Percentiles rank a stretch among this genome's conserved stretches.
phyloP scores from a whole-genome alignment of 305 asterid species.

The Petunia hybrid region DNA sequence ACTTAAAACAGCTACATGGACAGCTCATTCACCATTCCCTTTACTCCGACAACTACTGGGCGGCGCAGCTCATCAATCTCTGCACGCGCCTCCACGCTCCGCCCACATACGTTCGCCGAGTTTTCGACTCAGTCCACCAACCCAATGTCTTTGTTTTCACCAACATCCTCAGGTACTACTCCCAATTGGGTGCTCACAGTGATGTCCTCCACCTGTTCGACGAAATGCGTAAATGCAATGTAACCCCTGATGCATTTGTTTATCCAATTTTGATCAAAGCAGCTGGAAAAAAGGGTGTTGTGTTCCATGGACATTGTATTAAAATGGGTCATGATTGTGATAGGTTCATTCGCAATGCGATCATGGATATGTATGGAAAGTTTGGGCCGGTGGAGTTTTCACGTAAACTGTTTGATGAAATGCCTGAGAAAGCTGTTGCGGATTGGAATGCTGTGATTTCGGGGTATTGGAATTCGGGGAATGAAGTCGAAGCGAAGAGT shows the following conservation, averaged over 20 bases:
- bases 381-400: slow-evolving; percentile 66
- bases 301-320: slow-evolving; percentile 57
- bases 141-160: slow-evolving; percentile 57
- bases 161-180: slow-evolving; percentile 56
- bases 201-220: slow-evolving; percentile 49
- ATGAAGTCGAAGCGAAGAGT: slow-evolving; percentile 50
- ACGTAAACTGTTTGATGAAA: slow-evolving; percentile 71
- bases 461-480: slow-evolving; percentile 75
- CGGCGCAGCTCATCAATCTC: slow-evolving; percentile 51
- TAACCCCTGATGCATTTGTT: slow-evolving; percentile 56
- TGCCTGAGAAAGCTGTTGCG: slow-evolving; percentile 51
- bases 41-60: slow-evolving; percentile 51
- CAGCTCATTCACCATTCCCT: slow-evolving; percentile 59
- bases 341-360: slow-evolving; percentile 57
- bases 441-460: slow-evolving; percentile 81
- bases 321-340: slow-evolving; percentile 60
- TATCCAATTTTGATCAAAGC: slow-evolving; percentile 68
- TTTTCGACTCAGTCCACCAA: slow-evolving; percentile 52
- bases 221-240: slow-evolving; percentile 49
- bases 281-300: slow-evolving; percentile 50
- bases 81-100: slow-evolving; percentile 74
- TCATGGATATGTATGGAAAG: slow-evolving; percentile 62
- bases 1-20: slow-evolving; percentile 62
- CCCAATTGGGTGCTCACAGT: slow-evolving; percentile 45
- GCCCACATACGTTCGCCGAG: slow-evolving; percentile 44